A percentile compares a stretch with the other conserved stretches of the same genome.
phyloP scores from a whole-genome alignment of 768 basidiomycete species.

The Termitomyces sp. region DNA sequence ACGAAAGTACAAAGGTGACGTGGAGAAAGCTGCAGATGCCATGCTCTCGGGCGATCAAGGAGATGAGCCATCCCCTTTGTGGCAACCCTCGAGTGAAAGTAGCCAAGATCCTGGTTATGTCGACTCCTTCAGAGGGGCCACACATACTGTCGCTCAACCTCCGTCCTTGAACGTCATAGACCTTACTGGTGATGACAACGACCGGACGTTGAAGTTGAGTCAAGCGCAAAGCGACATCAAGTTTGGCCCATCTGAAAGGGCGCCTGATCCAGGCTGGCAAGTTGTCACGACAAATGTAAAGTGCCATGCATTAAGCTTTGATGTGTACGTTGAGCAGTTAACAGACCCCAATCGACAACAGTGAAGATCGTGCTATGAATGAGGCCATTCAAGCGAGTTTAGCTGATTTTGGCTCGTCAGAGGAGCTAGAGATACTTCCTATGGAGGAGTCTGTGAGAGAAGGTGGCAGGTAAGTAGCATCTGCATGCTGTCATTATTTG shows the following conservation, averaged over 20 bases:
- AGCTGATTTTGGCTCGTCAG: slow-evolving; percentile 40
- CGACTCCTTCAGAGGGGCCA: slow-evolving; percentile 6
- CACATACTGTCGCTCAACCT: slow-evolving; percentile 10
- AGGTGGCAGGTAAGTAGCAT: slow-evolving; percentile 41
- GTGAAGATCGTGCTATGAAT: slow-evolving; percentile 58
- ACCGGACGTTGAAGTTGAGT: slow-evolving; percentile 49
- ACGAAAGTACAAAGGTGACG: slow-evolving; percentile 53
- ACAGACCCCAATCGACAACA: slow-evolving; percentile 30
- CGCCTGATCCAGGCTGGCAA: slow-evolving; percentile 64
- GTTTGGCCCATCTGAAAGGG: slow-evolving; percentile 56
- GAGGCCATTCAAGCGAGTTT: slow-evolving; percentile 71
- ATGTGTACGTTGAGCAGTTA: slow-evolving; percentile 4
- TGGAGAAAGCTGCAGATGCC: slow-evolving; percentile 49
- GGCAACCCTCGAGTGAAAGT: slow-evolving; percentile 13
- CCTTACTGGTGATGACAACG: slow-evolving; percentile 55
- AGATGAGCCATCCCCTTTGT: slow-evolving; percentile 16
- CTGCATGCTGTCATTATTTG: neutral
- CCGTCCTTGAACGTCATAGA: slow-evolving; percentile 42
- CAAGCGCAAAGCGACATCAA: slow-evolving; percentile 35
- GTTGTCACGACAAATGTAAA: slow-evolving; percentile 63
- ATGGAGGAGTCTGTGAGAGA: slow-evolving; percentile 48
- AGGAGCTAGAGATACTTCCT: slow-evolving; percentile 45
- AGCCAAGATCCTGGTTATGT: slow-evolving; percentile 14
- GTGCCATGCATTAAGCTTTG: slow-evolving; percentile 4
- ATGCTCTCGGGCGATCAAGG: slow-evolving; percentile 47